Percentiles rank a stretch among this genome's conserved stretches.
Conservation (phyloP, 1,139 yeast species). For the Magnusiomyces clavatus region DNA sequence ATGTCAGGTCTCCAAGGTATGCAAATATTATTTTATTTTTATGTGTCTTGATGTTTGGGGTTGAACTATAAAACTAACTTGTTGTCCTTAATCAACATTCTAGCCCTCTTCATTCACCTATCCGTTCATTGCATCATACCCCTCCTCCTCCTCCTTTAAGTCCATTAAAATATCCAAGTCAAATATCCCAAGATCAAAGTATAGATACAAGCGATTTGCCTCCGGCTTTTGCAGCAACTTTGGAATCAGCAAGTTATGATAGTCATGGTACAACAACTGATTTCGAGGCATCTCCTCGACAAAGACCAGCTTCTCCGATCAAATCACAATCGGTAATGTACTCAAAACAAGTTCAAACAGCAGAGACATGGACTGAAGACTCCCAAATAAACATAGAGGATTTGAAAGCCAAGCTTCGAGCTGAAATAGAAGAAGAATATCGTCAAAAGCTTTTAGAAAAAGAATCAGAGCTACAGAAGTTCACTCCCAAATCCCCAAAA, state of each 20-base stretch:
- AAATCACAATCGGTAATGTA: conserved; percentile 17
- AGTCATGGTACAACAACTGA: background rate
- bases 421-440: conserved; percentile 6
- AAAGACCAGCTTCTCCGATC: background rate
- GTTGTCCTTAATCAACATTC: too few species aligned
- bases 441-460: background rate
- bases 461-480: background rate
- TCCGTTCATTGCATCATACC: too few species aligned
- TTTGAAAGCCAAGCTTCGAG: conserved; percentile 1
- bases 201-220: background rate
- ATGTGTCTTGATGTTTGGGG: too few species aligned
- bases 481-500: too few species aligned
- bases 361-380: background rate
- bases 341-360: conserved; percentile 25
- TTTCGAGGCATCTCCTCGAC: background rate
- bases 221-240: background rate
- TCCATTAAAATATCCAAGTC: background rate
- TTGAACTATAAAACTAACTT: background rate
- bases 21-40: background rate
- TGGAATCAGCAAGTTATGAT: background rate
- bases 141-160: background rate
- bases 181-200: background rate
- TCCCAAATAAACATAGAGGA: background rate
- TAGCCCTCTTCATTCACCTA: too few species aligned
- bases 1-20: conserved; percentile 4